These are phyloP conservation scores for Taphrina deformans DNA, from an alignment of 1,139 yeast species.

Conservation along the genomic window DNA sequence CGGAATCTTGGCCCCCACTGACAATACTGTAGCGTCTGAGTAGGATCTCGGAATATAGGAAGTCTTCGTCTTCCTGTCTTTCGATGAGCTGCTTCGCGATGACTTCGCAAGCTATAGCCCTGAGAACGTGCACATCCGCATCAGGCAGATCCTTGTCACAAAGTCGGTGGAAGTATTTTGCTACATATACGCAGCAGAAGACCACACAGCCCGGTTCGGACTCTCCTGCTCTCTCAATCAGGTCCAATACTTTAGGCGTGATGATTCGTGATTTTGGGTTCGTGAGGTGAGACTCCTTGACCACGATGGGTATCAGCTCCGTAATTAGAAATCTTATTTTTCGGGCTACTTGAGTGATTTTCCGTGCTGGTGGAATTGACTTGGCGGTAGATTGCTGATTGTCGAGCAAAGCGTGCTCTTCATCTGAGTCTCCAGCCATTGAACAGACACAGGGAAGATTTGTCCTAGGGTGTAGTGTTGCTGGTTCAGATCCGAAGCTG, in stretches of 20 bases:
- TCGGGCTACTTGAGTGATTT: constrained; percentile 52
- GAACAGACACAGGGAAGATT: too few relatives aligned
- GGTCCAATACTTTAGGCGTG: constrained; percentile 57
- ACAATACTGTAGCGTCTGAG: constrained; percentile 73
- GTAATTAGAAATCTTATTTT: constrained; percentile 74
- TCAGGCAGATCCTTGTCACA: constrained; percentile 54
- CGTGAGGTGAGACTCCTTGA: constrained; percentile 54
- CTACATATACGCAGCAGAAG: constrained; percentile 20
- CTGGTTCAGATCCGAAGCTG: not conserved
- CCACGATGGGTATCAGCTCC: constrained; percentile 64
- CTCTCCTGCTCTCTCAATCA: constrained; percentile 76
- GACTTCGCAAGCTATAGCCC: constrained; percentile 70
- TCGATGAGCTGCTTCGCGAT: constrained; percentile 73
- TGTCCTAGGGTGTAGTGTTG: not conserved
- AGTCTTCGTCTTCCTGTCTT: constrained; percentile 57
- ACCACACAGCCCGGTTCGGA: constrained; percentile 50
- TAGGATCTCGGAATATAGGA: constrained; percentile 70
- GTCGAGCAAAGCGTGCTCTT: not conserved
- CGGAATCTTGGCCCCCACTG: constrained; percentile 68
- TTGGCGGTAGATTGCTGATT: not conserved
- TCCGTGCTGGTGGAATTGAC: constrained; percentile 13
- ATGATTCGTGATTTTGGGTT: constrained; percentile 64
- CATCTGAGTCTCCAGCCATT: not conserved
- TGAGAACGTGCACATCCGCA: constrained; percentile 59
- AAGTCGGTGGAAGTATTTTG: constrained; percentile 23